Evolutionary conservation across 2,329 filamentous ascomycete genomes (phyloP).

Genomic region (Fusarium devonianum): DNA sequence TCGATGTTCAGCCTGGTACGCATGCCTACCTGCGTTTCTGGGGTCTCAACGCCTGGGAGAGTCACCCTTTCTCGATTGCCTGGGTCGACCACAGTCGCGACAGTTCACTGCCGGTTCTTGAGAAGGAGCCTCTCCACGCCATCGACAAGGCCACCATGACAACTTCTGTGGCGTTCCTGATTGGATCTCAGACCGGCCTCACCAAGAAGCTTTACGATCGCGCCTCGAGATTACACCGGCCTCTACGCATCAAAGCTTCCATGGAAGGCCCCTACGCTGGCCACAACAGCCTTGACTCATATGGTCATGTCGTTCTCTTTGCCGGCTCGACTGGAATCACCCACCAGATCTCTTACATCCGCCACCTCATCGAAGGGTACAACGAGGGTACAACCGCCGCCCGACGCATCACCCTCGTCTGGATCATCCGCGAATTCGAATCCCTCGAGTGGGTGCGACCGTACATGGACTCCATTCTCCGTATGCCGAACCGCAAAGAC

Average conservation of each 20-base stretch:
- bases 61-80: slow-evolving; percentile 80
- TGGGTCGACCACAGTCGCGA: slow-evolving; percentile 69
- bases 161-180: slow-evolving; percentile 77
- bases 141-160: slow-evolving; percentile 52
- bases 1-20: slow-evolving; percentile 72
- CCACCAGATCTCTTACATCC: slow-evolving; percentile 89
- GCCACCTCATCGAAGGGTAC: slow-evolving; percentile 75
- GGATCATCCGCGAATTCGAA: slow-evolving; percentile 90
- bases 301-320: slow-evolving; percentile 89
- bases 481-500: slow-evolving; percentile 81
- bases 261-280: slow-evolving; percentile 91
- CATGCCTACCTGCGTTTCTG: slow-evolving; percentile 79
- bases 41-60: slow-evolving; percentile 72
- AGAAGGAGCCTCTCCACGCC: slow-evolving; percentile 50
- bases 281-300: slow-evolving; percentile 86
- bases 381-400: slow-evolving; percentile 78
- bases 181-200: slow-evolving; percentile 87
- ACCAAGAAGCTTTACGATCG: slow-evolving; percentile 81
- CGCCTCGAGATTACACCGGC: slow-evolving; percentile 62
- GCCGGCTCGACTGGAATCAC: slow-evolving; percentile 95
- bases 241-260: slow-evolving; percentile 72
- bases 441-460: slow-evolving; percentile 92
- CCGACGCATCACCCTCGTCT: slow-evolving; percentile 82
- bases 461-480: slow-evolving; percentile 79
- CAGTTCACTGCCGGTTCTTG: slow-evolving; percentile 49